Base-by-base conservation (phyloP, 2,329 filamentous ascomycete genomes). In the Phoma sp. region DNA sequence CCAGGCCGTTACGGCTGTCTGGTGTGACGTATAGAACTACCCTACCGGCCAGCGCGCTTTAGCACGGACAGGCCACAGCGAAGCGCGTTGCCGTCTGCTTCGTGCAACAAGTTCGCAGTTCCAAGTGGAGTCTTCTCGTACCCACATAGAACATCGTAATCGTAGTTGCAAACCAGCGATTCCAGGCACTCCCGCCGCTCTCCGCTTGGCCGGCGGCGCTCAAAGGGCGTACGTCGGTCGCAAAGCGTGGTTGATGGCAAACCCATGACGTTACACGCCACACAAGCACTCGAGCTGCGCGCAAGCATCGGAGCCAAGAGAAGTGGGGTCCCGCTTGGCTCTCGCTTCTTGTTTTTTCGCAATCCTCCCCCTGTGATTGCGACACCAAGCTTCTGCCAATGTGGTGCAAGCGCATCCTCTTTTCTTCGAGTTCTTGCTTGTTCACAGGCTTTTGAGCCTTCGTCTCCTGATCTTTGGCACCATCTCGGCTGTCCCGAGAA, bases 361-460 rank as follows among this genome's bases (percentile, higher is more conserved):
- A 40, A 57, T 55, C 33, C 40, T 15, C 35, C 45, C 46, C 31
- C 29, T n/a, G 22, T 7, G 29, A 54, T 52, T 47, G 44, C 61
- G 58, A 51, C 56, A 60, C 55, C 50, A 62, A 64, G 59, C 59
- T 52, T 63, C 53, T 51, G 57, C 61, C 58, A 63, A 58, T 49
- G 10, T 40, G 12, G 43, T 41, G 35, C 31, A 59, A 46, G 43
- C 43, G 31, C 24, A 41, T 47, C 40, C 31, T 41, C 22, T 27
- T 46, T 36, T 12, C 46, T 55, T 57, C 35, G 21, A 19, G 13
- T 41, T 41, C 47, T 50, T 55, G 52, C 52, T 55, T 55, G 46
- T 51, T 19, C 24, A 43, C 27, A 29, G 19, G 29, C 43, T 32
- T 54, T 32, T 19, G 27, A 32, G 35, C 40, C 41, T 37, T 55